Percentiles rank a stretch among this genome's conserved stretches.
phyloP scores from a whole-genome alignment of 768 basidiomycete species.

The Lactifluus subvellereus region DNA sequence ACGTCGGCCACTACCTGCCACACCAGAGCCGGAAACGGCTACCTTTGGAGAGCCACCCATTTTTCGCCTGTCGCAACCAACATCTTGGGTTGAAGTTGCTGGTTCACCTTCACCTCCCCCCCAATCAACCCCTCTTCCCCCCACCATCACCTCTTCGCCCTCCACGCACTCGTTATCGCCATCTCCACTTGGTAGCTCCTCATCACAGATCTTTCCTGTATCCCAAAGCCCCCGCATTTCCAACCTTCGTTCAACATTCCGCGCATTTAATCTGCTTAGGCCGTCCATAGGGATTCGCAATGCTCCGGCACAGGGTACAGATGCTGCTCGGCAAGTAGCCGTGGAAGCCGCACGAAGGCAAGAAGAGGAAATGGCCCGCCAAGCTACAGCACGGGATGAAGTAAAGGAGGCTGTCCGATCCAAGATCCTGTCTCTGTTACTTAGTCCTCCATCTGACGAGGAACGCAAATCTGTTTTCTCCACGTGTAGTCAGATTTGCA shows the following conservation, averaged over 20 bases:
- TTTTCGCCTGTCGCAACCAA: too few relatives aligned
- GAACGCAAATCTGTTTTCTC: conserved; percentile 42
- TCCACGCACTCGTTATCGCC: not conserved
- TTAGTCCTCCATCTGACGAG: conserved; percentile 29
- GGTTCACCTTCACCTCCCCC: not conserved
- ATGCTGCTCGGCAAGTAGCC: not conserved
- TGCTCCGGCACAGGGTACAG: not conserved
- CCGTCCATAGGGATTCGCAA: not conserved
- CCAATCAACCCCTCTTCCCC: not conserved
- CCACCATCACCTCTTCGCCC: not conserved
- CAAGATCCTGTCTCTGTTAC: conserved; percentile 33
- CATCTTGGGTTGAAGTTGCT: not conserved
- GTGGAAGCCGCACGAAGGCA: not conserved
- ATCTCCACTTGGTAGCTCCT: not conserved
- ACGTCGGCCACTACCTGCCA: not conserved
- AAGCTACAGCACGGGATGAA: not conserved
- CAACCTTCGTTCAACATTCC: conserved; percentile 6
- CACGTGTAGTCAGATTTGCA: conserved; percentile 57
- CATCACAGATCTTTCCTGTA: too few relatives aligned
- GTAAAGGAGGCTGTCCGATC: conserved; percentile 3
- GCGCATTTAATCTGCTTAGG: not conserved
- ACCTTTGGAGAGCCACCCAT: not conserved
- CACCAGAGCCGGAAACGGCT: not conserved
- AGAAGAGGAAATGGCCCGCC: not conserved
- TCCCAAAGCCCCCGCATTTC: not conserved